These are phyloP conservation scores for Lipomyces yarrowii DNA, from an alignment of 1,139 yeast genomes.

Conservation along the genomic window DNA sequence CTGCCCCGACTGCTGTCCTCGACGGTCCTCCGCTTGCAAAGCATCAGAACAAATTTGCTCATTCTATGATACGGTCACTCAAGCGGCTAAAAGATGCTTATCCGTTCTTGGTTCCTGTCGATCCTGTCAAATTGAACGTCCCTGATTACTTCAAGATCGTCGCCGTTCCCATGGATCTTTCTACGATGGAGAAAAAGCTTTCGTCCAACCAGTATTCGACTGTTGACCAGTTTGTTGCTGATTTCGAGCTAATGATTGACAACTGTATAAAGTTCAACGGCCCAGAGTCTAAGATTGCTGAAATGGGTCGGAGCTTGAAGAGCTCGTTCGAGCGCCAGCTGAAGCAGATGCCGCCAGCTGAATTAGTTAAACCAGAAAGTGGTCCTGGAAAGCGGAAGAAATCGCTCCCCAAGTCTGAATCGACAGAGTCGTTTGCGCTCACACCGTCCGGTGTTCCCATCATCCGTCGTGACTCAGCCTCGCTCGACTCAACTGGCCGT, in stretches of 20 bases:
- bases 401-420: conserved; percentile 22
- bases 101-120: conserved; percentile 90
- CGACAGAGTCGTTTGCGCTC: conserved; percentile 41
- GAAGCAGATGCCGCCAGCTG: conserved; percentile 82
- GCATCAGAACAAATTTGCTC: conserved; percentile 72
- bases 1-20: not conserved
- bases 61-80: conserved; percentile 58
- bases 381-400: conserved; percentile 39
- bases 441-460: conserved; percentile 54
- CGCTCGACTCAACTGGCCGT: conserved; percentile 53
- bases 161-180: conserved; percentile 88
- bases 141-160: conserved; percentile 88
- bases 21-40: conserved; percentile 51
- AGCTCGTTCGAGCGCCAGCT: conserved; percentile 93
- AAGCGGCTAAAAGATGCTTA: conserved; percentile 89
- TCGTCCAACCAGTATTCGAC: conserved; percentile 68
- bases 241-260: conserved; percentile 80
- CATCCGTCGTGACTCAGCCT: conserved; percentile 65
- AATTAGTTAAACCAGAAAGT: conserved; percentile 48
- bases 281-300: conserved; percentile 74
- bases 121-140: conserved; percentile 80
- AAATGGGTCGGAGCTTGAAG: conserved; percentile 88
- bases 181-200: conserved; percentile 85
- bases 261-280: conserved; percentile 90
- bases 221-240: conserved; percentile 69